A percentile compares a stretch with the other conserved stretches of the same genome.
phyloP scores from a whole-genome alignment of 805 yeast species.

The Clavispora asparagi region DNA sequence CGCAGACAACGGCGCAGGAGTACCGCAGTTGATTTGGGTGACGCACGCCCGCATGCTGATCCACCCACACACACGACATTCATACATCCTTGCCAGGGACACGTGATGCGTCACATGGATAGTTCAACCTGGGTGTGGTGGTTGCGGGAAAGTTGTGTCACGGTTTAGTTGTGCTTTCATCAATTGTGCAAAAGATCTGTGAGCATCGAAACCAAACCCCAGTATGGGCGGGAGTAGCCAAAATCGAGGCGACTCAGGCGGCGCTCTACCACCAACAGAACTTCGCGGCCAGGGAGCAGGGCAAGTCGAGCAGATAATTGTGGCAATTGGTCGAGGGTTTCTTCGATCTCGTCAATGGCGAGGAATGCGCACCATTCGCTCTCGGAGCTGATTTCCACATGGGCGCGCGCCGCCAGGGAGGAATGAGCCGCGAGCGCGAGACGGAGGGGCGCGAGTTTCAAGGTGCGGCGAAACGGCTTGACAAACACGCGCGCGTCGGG shows the following conservation, averaged over 20 bases:
- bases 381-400: conserved; percentile 7
- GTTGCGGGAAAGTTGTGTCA: too few species aligned
- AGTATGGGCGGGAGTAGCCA: conserved; percentile 7
- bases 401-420: not conserved
- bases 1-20: too few species aligned
- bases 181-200: not conserved
- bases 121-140: too few species aligned
- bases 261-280: conserved; percentile 1
- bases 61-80: too few species aligned
- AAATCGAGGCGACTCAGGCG: not conserved
- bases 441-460: conserved; percentile 9
- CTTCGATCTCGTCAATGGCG: conserved; percentile 12
- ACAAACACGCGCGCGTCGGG: conserved; percentile 9
- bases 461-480: conserved; percentile 12
- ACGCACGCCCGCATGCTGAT: too few species aligned
- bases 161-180: too few species aligned
- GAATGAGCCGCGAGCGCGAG: conserved; percentile 1
- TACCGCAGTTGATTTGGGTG: too few species aligned
- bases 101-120: not conserved
- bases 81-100: not conserved
- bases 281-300: not conserved
- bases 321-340: conserved; percentile 6
- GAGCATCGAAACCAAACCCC: conserved; percentile 5
- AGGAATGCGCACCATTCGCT: conserved; percentile 11
- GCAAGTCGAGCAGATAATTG: not conserved